Conservation (phyloP, 108 stramenopile species). For the Nitzschia inconspicua region DNA sequence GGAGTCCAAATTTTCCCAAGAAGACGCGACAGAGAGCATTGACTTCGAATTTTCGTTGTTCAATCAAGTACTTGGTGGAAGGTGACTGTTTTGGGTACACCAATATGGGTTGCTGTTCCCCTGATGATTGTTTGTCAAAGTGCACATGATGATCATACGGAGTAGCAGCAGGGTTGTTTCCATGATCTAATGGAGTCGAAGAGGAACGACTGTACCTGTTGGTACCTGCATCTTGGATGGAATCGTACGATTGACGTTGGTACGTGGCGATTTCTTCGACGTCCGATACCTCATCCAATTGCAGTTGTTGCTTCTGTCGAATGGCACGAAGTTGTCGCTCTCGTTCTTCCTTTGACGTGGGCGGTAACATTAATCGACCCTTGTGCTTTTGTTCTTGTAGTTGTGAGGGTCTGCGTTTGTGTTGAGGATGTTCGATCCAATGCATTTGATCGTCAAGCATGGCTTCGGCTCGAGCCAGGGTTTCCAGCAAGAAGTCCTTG, state of each 20-base stretch:
- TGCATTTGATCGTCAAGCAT: slow-evolving; percentile 15
- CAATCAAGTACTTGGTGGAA: slow-evolving; percentile 7
- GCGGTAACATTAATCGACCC: background rate
- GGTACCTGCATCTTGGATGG: too few species aligned
- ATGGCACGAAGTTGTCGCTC: background rate
- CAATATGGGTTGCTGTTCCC: background rate
- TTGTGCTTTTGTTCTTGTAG: background rate
- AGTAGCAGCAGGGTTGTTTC: too few species aligned
- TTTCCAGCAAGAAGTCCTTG: slow-evolving; percentile 34
- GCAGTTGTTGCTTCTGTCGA: background rate
- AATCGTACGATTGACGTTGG: too few species aligned
- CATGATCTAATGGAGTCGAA: too few species aligned
- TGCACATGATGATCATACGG: too few species aligned
- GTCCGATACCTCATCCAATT: background rate
- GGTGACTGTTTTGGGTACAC: background rate
- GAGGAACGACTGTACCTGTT: too few species aligned
- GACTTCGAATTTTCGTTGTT: slow-evolving; percentile 33
- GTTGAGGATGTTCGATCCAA: slow-evolving; percentile 5
- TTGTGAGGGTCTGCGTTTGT: background rate
- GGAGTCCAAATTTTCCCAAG: slow-evolving; percentile 26
- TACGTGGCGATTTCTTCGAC: too few species aligned
- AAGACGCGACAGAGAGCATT: slow-evolving; percentile 35
- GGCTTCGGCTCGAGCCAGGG: slow-evolving; percentile 33
- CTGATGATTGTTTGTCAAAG: background rate
- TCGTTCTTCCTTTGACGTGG: background rate